Base-by-base conservation (phyloP, 208 protist genomes). In the Acanthamoeba healyi region DNA sequence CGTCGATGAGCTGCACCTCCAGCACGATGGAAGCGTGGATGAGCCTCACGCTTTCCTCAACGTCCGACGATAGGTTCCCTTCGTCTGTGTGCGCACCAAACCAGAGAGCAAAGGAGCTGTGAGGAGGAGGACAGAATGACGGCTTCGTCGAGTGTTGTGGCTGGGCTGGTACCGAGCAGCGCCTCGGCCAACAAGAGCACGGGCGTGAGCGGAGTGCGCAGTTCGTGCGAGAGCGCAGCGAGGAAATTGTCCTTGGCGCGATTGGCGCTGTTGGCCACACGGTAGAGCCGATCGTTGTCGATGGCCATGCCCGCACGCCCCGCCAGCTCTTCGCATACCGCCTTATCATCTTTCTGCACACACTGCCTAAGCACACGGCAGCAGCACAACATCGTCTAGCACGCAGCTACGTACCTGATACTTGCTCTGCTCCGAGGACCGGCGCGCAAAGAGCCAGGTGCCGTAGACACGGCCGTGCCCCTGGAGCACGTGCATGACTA, bases 1-100 rank as follows among this genome's bases (percentile, higher is more conserved):
- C 82, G 56, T 89, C 82, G n/a, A 89, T 89, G 15, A 89, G 49
- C 10, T 65, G 82, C 42, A 89, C 82, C 49, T 89, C 82, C n/a
- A 89, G 82, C 82, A 65, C 82, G 7, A 89, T 17, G 24, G 5
- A n/a, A 3, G 58, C 82, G 22, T 65, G 10, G 22, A 89, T 89
- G 32, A 54, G 58, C 1, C 17, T 22, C 44, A 88, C 81, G 32
- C 58, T 65, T 29, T 88, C 46, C 12, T 56, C 46, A 14, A 63
- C 46, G 0, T 65, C 7, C 29, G 0, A 3, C 32, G 9, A 24
- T 22, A 70, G 40, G 1, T 7, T 70, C 7, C 29, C 17, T 32
- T 79, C 70, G 70, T 9, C 70, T 79, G 70, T 22, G 14, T 10
- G 5, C 10, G 10, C 32, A 7, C 24, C 29, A 15, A 88, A 4